phyloP scores from a whole-genome alignment of 2,329 filamentous ascomycete species.

The Pochonia chlamydosporia region DNA sequence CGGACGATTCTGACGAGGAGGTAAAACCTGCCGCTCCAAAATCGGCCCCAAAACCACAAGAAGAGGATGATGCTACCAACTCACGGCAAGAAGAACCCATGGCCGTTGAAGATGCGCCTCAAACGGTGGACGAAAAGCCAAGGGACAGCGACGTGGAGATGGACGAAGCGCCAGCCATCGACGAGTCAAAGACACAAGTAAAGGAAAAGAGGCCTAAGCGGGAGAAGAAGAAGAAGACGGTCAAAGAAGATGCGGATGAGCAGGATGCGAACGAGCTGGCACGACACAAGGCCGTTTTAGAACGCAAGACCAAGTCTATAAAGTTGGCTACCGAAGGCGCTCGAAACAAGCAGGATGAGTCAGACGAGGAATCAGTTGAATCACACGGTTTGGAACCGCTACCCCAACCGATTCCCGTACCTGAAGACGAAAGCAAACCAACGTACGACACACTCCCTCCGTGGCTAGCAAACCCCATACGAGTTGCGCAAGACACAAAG shows the following conservation, averaged over 20 bases:
- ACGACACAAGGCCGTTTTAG: constrained; percentile 45
- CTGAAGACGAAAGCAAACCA: constrained; percentile 51
- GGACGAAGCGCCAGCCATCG: constrained; percentile 1
- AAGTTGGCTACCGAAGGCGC: constrained; percentile 38
- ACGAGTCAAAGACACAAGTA: not conserved
- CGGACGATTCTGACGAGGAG: constrained; percentile 14
- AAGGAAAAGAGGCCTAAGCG: constrained; percentile 3
- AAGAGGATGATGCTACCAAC: not conserved
- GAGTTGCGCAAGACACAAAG: constrained; percentile 55
- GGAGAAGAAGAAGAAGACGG: constrained; percentile 21
- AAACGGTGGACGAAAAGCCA: no score
- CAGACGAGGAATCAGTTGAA: constrained; percentile 32
- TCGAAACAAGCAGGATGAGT: constrained; percentile 21
- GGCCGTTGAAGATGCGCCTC: not conserved
- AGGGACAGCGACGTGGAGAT: constrained; percentile 1
- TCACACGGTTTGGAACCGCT: constrained; percentile 73
- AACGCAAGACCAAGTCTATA: constrained; percentile 51
- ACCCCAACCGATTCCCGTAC: constrained; percentile 66
- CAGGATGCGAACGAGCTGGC: constrained; percentile 23
- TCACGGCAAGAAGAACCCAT: not conserved
- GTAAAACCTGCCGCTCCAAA: constrained; percentile 9
- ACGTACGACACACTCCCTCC: constrained; percentile 72
- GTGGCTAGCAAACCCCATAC: constrained; percentile 76
- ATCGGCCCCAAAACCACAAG: not conserved
- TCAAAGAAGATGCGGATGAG: constrained; percentile 16